Conservation (phyloP, 768 basidiomycete genomes). For the Phlebiopsis gigantea region DNA sequence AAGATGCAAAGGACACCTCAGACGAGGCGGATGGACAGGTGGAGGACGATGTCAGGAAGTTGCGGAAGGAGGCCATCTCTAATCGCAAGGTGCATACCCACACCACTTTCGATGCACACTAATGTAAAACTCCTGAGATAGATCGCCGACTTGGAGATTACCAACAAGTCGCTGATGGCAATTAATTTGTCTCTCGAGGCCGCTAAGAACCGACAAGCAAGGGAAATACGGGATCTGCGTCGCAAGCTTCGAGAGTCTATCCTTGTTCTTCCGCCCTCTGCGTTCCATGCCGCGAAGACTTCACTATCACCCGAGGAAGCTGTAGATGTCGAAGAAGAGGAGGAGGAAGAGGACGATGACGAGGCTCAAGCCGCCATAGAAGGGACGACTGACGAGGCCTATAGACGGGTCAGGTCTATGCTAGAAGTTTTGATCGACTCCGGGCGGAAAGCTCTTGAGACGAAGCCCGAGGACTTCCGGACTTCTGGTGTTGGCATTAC, state of each 20-base stretch:
- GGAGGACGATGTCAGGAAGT: constrained; percentile 33
- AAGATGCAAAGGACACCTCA: constrained; percentile 23
- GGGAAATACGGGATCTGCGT: constrained; percentile 80
- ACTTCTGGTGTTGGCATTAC: constrained; percentile 38
- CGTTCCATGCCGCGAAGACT: constrained; percentile 51
- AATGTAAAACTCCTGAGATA: constrained; percentile 26
- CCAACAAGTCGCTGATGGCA: constrained; percentile 77
- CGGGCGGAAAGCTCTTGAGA: constrained; percentile 59
- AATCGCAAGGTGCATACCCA: constrained; percentile 64
- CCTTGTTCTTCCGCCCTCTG: constrained; percentile 65
- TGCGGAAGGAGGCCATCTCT: constrained; percentile 74
- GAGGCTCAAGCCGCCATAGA: constrained; percentile 31
- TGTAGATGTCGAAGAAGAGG: constrained; percentile 31
- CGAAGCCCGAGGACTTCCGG: constrained; percentile 45
- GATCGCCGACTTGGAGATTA: constrained; percentile 92
- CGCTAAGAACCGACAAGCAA: constrained; percentile 72
- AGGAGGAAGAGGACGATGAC: constrained; percentile 31
- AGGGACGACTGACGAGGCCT: constrained; percentile 47
- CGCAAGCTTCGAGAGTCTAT: constrained; percentile 80
- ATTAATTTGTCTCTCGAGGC: constrained; percentile 83
- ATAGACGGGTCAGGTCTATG: constrained; percentile 56
- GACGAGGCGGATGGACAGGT: constrained; percentile 4
- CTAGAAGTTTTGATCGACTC: constrained; percentile 57
- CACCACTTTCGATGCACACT: not conserved
- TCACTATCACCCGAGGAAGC: constrained; percentile 40